A percentile compares a stretch with the other conserved stretches of the same genome.
phyloP scores from a whole-genome alignment of 2,329 filamentous ascomycete species.

The Diaporthe sp. region DNA sequence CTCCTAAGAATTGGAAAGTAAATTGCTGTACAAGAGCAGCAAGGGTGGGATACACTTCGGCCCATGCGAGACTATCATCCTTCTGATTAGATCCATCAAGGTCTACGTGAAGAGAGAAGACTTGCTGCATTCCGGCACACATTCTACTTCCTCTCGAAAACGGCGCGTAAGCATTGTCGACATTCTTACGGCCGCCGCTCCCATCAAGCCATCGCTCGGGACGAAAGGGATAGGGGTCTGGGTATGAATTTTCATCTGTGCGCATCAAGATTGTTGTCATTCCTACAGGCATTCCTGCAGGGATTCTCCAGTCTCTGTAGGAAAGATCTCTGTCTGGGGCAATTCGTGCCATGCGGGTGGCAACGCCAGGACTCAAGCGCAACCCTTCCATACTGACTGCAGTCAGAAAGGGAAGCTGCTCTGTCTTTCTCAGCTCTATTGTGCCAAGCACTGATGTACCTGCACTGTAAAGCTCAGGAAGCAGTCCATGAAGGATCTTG shows the following conservation, averaged over 20 bases:
- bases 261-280: neutral
- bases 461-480: no score
- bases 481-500: no score
- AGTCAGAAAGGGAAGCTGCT: no score
- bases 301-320: neutral
- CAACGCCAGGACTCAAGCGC: no score
- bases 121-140: neutral
- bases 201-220: neutral
- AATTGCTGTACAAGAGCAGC: neutral
- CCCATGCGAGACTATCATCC: neutral
- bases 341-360: neutral
- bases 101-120: neutral
- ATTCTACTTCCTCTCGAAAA: neutral
- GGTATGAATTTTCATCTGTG: neutral
- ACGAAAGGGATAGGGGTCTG: neutral
- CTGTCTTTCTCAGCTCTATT: no score
- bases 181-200: neutral
- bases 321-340: neutral
- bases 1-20: no score
- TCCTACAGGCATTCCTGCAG: neutral
- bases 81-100: no score
- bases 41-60: neutral
- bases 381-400: no score
- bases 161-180: neutral
- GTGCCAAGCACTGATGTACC: no score